A percentile compares a stretch with the other conserved stretches of the same genome.
phyloP scores from a whole-genome alignment of 176 grass and related monocot species.

The Tillandsia leiboldiana region DNA sequence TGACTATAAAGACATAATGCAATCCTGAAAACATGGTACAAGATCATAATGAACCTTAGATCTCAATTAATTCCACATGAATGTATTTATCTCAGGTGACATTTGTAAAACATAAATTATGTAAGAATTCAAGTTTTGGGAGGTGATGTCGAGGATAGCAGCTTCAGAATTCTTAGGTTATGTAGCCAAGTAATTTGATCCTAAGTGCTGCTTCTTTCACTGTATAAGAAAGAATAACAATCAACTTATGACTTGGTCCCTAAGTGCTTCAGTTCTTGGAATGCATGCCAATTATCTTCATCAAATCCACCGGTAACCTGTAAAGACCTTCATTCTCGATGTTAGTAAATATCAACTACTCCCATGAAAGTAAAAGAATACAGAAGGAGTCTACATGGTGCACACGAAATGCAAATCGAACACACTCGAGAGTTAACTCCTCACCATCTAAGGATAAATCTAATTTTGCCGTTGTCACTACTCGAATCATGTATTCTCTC shows the following conservation, averaged over 20 bases:
- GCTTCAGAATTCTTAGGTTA: no score
- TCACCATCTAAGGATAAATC: constrained; percentile 74
- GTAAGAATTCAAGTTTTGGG: no score
- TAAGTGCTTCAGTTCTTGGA: constrained; percentile 77
- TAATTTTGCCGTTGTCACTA: constrained; percentile 53
- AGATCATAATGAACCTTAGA: no score
- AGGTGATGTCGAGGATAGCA: no score
- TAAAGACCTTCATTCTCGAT: constrained; percentile 5
- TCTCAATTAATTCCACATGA: no score
- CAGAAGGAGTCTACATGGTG: constrained; percentile 50
- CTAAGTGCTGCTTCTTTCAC: not conserved
- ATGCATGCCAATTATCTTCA: constrained; percentile 56
- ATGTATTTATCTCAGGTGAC: no score
- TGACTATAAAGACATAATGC: no score
- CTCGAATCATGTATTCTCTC: constrained; percentile 73
- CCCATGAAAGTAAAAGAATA: constrained; percentile 11
- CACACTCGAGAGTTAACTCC: constrained; percentile 60
- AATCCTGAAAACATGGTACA: no score
- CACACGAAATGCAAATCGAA: constrained; percentile 85
- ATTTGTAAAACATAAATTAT: no score
- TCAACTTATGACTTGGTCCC: constrained; percentile 29
- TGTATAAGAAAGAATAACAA: not conserved
- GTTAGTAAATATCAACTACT: constrained; percentile 17
- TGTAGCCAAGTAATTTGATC: not conserved
- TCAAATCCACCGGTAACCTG: constrained; percentile 88